These are phyloP conservation scores for Mycena rosella DNA, from an alignment of 768 basidiomycete species.

Conservation along the genomic window DNA sequence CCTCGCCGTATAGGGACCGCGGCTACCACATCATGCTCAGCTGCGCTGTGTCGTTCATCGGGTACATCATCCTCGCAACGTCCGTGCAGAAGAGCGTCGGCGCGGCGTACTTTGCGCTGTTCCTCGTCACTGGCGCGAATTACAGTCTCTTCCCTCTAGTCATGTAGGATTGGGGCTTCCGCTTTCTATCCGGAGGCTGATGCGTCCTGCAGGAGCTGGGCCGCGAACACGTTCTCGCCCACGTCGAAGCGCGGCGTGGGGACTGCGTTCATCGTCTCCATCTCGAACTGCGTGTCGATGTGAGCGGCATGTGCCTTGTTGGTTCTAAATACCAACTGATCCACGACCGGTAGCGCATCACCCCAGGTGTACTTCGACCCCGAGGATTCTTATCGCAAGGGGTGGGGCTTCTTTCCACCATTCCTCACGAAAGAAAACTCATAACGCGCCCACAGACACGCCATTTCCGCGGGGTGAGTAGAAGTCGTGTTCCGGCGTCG, in stretches of 20 bases:
- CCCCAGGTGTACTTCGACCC: conserved; percentile 72
- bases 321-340: not conserved
- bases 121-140: conserved; percentile 67
- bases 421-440: not conserved
- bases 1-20: conserved; percentile 50
- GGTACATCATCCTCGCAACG: conserved; percentile 69
- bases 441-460: conserved; percentile 47
- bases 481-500: not conserved
- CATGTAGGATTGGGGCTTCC: conserved; percentile 53
- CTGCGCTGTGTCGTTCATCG: conserved; percentile 58
- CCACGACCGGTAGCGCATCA: conserved; percentile 53
- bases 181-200: not conserved
- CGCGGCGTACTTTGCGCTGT: conserved; percentile 69
- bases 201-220: conserved; percentile 65
- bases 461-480: conserved; percentile 64
- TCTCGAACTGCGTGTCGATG: conserved; percentile 71
- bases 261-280: conserved; percentile 70
- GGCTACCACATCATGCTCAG: conserved; percentile 70
- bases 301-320: conserved; percentile 40
- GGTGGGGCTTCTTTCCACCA: conserved; percentile 26
- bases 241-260: conserved; percentile 73
- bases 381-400: conserved; percentile 62
- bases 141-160: conserved; percentile 70
- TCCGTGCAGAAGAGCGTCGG: conserved; percentile 63
- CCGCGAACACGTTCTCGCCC: conserved; percentile 68